Conservation (phyloP, 2,329 filamentous ascomycete genomes). For the Cercospora zeina region DNA sequence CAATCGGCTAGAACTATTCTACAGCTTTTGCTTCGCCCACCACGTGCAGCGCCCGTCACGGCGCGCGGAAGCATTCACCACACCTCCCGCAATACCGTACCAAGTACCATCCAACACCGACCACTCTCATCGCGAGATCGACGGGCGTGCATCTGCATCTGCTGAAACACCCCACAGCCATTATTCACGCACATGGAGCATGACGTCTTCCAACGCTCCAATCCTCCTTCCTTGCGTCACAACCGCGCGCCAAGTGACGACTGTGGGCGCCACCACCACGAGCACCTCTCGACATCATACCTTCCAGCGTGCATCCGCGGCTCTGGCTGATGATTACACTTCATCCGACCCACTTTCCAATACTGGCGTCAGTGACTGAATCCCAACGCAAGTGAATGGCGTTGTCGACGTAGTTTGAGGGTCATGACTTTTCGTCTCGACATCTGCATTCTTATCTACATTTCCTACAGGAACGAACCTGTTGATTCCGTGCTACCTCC, state of each 20-base stretch:
- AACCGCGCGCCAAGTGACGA: constrained; percentile 3
- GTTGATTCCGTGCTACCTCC: too few species aligned
- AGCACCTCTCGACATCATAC: background rate
- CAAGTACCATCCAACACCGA: background rate
- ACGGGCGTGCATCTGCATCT: background rate
- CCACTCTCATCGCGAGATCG: background rate
- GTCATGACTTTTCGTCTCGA: too few species aligned
- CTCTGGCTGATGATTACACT: too few species aligned
- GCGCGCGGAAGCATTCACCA: constrained; percentile 4
- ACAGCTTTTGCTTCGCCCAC: background rate
- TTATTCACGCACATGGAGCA: background rate
- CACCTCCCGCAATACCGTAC: too few species aligned
- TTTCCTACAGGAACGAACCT: too few species aligned
- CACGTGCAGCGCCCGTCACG: background rate
- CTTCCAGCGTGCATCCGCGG: too few species aligned
- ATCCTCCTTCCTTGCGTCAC: constrained; percentile 1
- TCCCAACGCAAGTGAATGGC: too few species aligned
- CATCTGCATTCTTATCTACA: too few species aligned
- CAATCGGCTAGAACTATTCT: too few species aligned
- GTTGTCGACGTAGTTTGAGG: too few species aligned
- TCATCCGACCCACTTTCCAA: too few species aligned
- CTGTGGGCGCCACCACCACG: constrained; percentile 1
- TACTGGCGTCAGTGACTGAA: too few species aligned
- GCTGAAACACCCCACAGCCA: background rate
- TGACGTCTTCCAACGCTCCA: background rate